Percentiles rank a stretch among this genome's conserved stretches.
Evolutionary conservation across 257 asterid genomes (phyloP).

Genomic region (Ocimum tenuiflorum): DNA sequence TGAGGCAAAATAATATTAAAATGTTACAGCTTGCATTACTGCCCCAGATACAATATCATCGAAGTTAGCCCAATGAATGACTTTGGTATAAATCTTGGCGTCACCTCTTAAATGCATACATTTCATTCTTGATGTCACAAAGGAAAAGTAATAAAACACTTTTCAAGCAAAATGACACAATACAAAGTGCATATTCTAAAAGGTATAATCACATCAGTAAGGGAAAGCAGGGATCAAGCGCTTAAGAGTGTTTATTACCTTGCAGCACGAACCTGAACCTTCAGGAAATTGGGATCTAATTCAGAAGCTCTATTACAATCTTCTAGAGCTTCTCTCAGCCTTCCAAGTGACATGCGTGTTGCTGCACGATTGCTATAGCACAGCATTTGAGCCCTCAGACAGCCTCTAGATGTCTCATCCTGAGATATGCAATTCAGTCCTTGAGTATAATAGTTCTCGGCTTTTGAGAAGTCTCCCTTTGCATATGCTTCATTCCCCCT

Average conservation of each 20-base stretch:
- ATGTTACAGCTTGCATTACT: not conserved
- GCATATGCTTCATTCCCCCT: constrained; percentile 99
- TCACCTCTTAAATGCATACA: not conserved
- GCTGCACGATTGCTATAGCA: constrained; percentile 99
- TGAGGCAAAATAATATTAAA: not conserved
- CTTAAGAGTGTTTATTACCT: constrained; percentile 45
- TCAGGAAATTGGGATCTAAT: constrained; percentile 73
- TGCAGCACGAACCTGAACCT: constrained; percentile 88
- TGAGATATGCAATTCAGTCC: constrained; percentile 69
- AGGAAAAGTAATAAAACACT: not conserved
- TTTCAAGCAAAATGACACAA: no score
- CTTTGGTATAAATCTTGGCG: not conserved
- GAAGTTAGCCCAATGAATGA: not conserved
- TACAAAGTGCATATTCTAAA: constrained; percentile 12
- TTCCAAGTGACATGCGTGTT: constrained; percentile 85
- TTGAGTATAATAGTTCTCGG: constrained; percentile 78
- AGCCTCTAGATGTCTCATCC: constrained; percentile 61
- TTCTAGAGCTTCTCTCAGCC: constrained; percentile 76
- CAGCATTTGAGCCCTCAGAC: constrained; percentile 73
- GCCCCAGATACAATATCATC: not conserved
- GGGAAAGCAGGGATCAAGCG: constrained; percentile 7
- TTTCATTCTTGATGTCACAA: constrained; percentile 12
- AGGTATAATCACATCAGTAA: constrained; percentile 8
- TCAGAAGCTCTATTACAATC: constrained; percentile 79
- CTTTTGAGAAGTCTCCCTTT: constrained; percentile 66